Evolutionary conservation across 164 flowering plant species (phyloP).

Genomic region (Tetracentron sinense): DNA sequence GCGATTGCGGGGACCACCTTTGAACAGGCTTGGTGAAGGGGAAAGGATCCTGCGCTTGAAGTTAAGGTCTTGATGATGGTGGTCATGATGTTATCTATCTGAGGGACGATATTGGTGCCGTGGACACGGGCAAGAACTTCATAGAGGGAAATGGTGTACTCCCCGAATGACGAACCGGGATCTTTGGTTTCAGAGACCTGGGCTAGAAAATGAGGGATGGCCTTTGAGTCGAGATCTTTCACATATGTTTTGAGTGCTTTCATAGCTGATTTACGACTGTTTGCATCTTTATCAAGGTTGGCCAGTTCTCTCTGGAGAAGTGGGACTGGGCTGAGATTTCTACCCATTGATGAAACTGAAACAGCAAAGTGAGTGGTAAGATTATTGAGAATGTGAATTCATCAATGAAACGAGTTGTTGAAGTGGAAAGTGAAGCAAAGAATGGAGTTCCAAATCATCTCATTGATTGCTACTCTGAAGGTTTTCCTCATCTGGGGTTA

Average conservation of each 20-base stretch:
- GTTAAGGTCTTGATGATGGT: slow-evolving; percentile 67
- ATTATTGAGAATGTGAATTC: neutral
- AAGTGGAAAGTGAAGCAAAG: neutral
- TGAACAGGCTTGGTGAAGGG: slow-evolving; percentile 91
- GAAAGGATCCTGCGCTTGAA: slow-evolving; percentile 79
- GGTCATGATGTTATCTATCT: slow-evolving; percentile 74
- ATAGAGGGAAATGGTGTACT: slow-evolving; percentile 77
- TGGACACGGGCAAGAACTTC: slow-evolving; percentile 88
- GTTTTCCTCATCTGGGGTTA: no score
- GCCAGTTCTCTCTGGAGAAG: slow-evolving; percentile 60
- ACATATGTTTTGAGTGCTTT: slow-evolving; percentile 76
- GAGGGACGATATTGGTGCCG: slow-evolving; percentile 76
- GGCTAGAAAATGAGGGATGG: slow-evolving; percentile 75
- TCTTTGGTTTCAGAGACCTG: slow-evolving; percentile 81
- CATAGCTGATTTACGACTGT: slow-evolving; percentile 87
- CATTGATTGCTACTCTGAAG: neutral
- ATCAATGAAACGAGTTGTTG: neutral
- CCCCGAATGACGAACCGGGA: slow-evolving; percentile 50
- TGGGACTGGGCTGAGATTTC: slow-evolving; percentile 72
- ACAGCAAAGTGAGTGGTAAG: no score
- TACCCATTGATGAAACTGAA: slow-evolving; percentile 49
- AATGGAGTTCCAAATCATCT: neutral
- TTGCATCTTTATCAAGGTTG: slow-evolving; percentile 88
- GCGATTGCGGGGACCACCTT: slow-evolving; percentile 93
- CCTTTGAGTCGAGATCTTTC: slow-evolving; percentile 75